Base-by-base conservation (phyloP, 352 stramenopile genomes). In the Phytophthora cajani region DNA sequence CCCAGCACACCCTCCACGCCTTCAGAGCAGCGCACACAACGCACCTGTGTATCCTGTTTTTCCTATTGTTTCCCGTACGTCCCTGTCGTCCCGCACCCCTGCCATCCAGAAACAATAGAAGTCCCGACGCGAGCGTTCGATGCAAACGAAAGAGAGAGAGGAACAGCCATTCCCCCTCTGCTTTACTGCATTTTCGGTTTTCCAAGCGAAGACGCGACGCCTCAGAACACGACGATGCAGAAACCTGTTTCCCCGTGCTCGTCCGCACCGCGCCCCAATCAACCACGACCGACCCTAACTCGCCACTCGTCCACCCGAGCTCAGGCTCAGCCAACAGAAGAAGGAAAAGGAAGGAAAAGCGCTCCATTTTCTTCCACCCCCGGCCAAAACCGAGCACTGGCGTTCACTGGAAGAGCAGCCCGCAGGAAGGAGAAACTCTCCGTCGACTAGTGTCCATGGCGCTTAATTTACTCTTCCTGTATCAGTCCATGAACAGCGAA, bases 381-480 rank as follows among this genome's bases (percentile, higher is more conserved):
- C 40, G 33, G 40, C 38, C 49, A 42, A 66, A 38, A 32, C 56
- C 54, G 42, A 70, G 17, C 47, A 49, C 30, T 62, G 61, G 33
- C 30, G 32, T 63, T 68, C 50, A 75, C 64, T 63, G 52, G 40
- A 68, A 67, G 47, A 67, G 56, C 53, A 61, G 32, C 27, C 30
- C 54, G 60, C 42, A 71, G 36, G 51, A 60, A 55, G 30, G 42
- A 75, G 51, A 56, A 65, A 62, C 40, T 61, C 46, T 67, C 54
- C 56, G 63, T 68, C 47, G 60, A 69, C 66, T 71, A 67, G 69
- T 62, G 59, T 64, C 46, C 56, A 72, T 62, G 52, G 47, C 32
- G 46, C 32, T 60, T 64, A 75, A 70, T 42, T 84, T 87, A 87
- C 77, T 87, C 79, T 42, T 82, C 79, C 76, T 86, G 59, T 58